phyloP scores from a whole-genome alignment of 2,329 filamentous ascomycete genomes.

The Gnomoniopsis smithogilvyi region DNA sequence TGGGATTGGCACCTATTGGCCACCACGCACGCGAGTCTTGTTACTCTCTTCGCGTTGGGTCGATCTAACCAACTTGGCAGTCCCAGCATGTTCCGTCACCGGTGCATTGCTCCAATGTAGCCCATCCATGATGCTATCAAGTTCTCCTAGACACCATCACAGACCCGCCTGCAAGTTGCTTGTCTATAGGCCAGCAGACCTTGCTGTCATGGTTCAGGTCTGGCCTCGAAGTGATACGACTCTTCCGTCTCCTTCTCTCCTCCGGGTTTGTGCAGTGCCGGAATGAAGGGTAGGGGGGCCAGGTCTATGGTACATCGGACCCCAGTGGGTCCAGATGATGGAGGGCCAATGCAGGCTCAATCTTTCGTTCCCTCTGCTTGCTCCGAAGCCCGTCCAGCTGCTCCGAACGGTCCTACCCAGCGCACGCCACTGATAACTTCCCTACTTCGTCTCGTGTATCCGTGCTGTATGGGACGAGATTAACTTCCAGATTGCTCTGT shows the following conservation, averaged over 20 bases:
- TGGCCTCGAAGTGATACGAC: background rate
- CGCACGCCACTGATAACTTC: background rate
- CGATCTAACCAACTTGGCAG: background rate
- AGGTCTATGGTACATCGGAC: background rate
- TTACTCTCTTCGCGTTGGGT: background rate
- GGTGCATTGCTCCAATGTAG: background rate
- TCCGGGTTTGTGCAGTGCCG: background rate
- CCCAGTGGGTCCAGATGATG: background rate
- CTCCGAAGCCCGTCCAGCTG: background rate
- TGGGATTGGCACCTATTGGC: background rate
- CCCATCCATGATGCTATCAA: background rate
- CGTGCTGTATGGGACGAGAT: background rate
- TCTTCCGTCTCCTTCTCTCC: background rate
- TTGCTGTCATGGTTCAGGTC: background rate
- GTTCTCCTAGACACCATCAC: too few species aligned
- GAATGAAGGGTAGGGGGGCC: too few species aligned
- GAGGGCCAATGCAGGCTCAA: background rate
- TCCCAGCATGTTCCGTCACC: background rate
- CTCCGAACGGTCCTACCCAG: background rate
- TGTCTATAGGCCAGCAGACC: background rate
- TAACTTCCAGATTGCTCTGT: background rate
- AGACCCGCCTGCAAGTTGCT: background rate
- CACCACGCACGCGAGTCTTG: background rate
- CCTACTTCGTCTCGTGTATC: background rate
- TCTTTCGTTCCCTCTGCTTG: background rate